Percentiles rank a stretch among this genome's conserved stretches.
These are phyloP conservation scores for Rhizoclosmatium globosum DNA, from an alignment of 192 early-diverging fungal species.

Conservation along the genomic window DNA sequence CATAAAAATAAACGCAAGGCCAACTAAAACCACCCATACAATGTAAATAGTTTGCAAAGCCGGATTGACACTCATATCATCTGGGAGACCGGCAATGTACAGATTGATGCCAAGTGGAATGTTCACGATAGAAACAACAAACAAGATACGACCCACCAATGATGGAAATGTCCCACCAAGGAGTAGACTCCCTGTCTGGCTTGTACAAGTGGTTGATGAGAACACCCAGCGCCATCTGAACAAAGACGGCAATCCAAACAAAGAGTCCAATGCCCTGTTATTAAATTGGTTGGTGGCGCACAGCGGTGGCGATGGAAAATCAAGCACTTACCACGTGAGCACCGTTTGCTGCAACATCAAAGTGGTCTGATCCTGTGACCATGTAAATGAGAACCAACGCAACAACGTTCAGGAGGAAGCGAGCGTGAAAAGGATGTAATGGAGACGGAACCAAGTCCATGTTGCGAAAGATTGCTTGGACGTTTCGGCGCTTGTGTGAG, in stretches of 20 bases:
- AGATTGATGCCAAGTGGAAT: constrained; percentile 29
- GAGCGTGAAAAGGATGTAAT: not conserved
- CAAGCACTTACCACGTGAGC: constrained; percentile 6
- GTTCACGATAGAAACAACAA: constrained; percentile 6
- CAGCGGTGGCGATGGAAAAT: not conserved
- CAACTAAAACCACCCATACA: no score
- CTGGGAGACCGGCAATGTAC: not conserved
- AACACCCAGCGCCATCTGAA: constrained; percentile 9
- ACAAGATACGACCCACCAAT: constrained; percentile 28
- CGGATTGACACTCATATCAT: no score
- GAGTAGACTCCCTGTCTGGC: not conserved
- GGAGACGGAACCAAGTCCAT: not conserved
- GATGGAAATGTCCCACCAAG: constrained; percentile 27
- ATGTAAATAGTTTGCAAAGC: no score
- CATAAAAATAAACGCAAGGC: no score
- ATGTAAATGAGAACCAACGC: constrained; percentile 23
- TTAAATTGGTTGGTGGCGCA: not conserved
- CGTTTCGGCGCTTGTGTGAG: no score
- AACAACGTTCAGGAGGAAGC: not conserved
- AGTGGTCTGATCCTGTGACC: constrained; percentile 19
- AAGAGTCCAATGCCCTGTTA: constrained; percentile 9
- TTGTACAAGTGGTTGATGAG: constrained; percentile 11
- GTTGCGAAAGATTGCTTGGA: not conserved
- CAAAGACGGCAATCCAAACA: not conserved
- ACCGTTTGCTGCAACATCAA: constrained; percentile 28